Base-by-base conservation (phyloP, 1,284 basidiomycete genomes). In the Rhodotorula sp. region DNA sequence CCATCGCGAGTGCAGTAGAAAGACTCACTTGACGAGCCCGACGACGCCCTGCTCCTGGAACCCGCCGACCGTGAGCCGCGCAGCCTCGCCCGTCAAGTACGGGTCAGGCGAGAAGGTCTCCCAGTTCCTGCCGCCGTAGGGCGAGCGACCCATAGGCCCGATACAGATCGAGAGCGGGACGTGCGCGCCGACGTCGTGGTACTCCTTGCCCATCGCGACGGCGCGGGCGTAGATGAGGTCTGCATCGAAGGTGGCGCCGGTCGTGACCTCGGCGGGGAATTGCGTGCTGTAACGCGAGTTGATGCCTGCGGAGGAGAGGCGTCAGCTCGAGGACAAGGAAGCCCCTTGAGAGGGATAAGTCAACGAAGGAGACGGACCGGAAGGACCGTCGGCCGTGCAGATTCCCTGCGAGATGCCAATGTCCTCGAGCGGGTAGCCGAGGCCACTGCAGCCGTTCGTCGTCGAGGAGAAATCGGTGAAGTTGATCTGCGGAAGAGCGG, bases 41-140 rank as follows among this genome's bases (percentile, higher is more conserved):
- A 25, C 56, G 36, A 93, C 89, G 53, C 91, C 91, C 2, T 84
- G 84, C 54, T 84, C 81, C 79, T 94, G 91, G 81, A 92, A 89
- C 29, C 85, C 88, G n/a, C 29, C 8, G 22, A 71, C 58, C 2
- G 60, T 65, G 32, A 56, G 25, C 1, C 36, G 46, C 7, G 34
- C 51, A 0, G 54, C 68, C n/a, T 64, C 62, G 25, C 64, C 54
- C 0, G 46, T 12, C 3, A 73, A 27, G 61, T 39, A 62, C 3
- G 59, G 39, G 27, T 72, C 67, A 1, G 46, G 69, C 78, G 57
- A 90, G 89, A 91, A 92, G 22, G 90, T 90, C 83, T 94, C 92
- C 90, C 90, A 94, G 81, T 91, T 92, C 17, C 92, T 83, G 0
- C 92, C 92, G 25, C 54, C 64, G 46, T 65, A 70, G 13, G 46